Percentiles rank a stretch among this genome's conserved stretches.
Evolutionary conservation across 78 protist genomes (phyloP).

Genomic region (Abeoforma whisleri): DNA sequence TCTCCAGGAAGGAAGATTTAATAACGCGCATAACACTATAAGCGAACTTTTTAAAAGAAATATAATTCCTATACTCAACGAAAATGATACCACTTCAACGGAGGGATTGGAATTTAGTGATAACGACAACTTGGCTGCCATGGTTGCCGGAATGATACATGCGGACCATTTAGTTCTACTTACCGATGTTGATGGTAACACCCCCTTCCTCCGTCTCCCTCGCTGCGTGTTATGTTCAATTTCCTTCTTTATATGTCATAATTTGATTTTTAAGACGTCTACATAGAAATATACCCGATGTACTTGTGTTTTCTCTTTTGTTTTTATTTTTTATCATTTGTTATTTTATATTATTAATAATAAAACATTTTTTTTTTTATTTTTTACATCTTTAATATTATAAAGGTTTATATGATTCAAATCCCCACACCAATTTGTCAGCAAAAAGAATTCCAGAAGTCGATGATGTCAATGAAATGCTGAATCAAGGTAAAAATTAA

Average conservation of each 20-base stretch:
- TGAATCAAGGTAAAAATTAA: too few relatives aligned
- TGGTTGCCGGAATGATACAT: constrained; percentile 46
- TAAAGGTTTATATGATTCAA: constrained; percentile 26
- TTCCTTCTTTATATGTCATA: too few relatives aligned
- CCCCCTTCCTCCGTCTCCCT: too few relatives aligned
- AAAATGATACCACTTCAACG: constrained; percentile 43
- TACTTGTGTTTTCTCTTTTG: too few relatives aligned
- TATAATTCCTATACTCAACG: constrained; percentile 51
- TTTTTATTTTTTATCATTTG: too few relatives aligned
- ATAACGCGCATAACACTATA: constrained; percentile 12
- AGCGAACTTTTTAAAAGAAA: constrained; percentile 21
- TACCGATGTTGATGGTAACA: constrained; percentile 55
- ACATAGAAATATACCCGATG: too few relatives aligned
- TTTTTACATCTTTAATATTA: too few relatives aligned
- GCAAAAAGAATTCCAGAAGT: constrained; percentile 25
- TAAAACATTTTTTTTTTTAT: too few relatives aligned
- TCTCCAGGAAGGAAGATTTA: neutral
- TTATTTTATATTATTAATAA: too few relatives aligned
- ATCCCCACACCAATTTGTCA: constrained; percentile 32
- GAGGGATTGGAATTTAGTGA: constrained; percentile 54
- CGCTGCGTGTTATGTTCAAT: too few relatives aligned
- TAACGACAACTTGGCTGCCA: constrained; percentile 54
- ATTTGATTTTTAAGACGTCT: too few relatives aligned
- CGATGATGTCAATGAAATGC: neutral
- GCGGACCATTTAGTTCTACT: constrained; percentile 47